A percentile compares a stretch with the other conserved stretches of the same genome.
Conservation (phyloP, 176 grass and related monocot species). For the Phyllostachys edulis region DNA sequence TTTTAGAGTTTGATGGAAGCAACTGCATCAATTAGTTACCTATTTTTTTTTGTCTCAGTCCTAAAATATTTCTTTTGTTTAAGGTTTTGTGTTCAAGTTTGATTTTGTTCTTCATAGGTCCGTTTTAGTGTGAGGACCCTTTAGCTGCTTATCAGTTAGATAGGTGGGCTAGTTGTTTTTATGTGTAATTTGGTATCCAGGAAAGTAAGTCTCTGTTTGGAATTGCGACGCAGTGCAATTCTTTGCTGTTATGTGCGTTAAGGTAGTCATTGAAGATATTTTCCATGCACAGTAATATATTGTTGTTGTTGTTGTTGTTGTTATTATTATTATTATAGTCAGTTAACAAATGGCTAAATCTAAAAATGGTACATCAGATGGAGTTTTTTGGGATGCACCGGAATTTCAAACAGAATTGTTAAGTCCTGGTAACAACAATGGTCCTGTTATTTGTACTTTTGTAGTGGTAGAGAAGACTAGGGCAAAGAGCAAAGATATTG, state of each 20-base stretch:
- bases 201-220: not conserved
- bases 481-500: not conserved
- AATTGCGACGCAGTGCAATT: not conserved
- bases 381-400: not conserved
- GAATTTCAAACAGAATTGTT: not conserved
- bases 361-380: not conserved
- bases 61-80: not conserved
- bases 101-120: not conserved
- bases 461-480: not conserved
- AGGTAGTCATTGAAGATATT: not conserved
- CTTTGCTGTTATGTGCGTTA: not conserved
- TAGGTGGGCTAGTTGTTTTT: not conserved
- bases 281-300: not conserved
- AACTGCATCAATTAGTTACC: not conserved
- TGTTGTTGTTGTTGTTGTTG: no score
- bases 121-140: not conserved
- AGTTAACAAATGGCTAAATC: conserved; percentile 5
- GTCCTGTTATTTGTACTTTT: not conserved
- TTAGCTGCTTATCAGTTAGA: not conserved
- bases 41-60: not conserved
- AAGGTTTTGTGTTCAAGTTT: not conserved
- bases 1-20: not conserved
- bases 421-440: not conserved
- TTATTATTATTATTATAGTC: not conserved
- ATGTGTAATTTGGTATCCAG: not conserved